Percentiles rank a stretch among this genome's conserved stretches.
Conservation (phyloP, 352 stramenopile species). For the Pythium guiyangense region DNA sequence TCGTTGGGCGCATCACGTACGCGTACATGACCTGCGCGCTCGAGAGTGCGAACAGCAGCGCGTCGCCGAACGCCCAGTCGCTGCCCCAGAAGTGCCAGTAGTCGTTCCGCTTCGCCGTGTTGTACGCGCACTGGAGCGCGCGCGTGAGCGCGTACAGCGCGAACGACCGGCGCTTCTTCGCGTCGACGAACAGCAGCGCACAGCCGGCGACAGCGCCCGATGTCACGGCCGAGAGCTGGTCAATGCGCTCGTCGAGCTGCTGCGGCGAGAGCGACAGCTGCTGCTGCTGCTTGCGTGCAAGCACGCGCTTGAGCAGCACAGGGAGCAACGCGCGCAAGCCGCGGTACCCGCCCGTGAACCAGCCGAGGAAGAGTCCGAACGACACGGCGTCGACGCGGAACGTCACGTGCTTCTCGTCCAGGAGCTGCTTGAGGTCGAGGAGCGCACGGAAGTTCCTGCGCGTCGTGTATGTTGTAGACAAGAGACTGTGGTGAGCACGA, state of each 20-base stretch:
- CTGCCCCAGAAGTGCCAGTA: conserved; percentile 89
- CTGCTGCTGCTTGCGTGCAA: conserved; percentile 3
- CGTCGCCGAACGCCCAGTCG: conserved; percentile 76
- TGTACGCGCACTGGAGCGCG: conserved; percentile 82
- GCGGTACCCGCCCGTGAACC: conserved; percentile 79
- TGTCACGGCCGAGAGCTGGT: conserved; percentile 45
- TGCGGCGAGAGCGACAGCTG: background rate
- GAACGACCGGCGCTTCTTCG: conserved; percentile 63
- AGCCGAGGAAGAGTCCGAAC: conserved; percentile 82
- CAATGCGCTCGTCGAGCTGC: conserved; percentile 21
- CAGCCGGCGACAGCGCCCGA: conserved; percentile 59
- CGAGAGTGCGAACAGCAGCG: conserved; percentile 73
- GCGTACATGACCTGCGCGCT: conserved; percentile 85
- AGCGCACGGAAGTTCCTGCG: conserved; percentile 43
- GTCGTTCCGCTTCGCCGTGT: conserved; percentile 70
- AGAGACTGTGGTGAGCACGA: too few species aligned
- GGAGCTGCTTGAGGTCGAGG: conserved; percentile 48
- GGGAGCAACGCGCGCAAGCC: conserved; percentile 52
- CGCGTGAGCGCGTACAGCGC: conserved; percentile 81
- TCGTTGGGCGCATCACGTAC: conserved; percentile 73
- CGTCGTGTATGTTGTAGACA: too few species aligned
- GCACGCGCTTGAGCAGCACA: conserved; percentile 30
- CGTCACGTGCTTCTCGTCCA: conserved; percentile 70
- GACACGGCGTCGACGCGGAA: conserved; percentile 85
- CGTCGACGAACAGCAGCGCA: conserved; percentile 62